phyloP scores from a whole-genome alignment of 2,329 filamentous ascomycete genomes.

The Aspergillus sp. region DNA sequence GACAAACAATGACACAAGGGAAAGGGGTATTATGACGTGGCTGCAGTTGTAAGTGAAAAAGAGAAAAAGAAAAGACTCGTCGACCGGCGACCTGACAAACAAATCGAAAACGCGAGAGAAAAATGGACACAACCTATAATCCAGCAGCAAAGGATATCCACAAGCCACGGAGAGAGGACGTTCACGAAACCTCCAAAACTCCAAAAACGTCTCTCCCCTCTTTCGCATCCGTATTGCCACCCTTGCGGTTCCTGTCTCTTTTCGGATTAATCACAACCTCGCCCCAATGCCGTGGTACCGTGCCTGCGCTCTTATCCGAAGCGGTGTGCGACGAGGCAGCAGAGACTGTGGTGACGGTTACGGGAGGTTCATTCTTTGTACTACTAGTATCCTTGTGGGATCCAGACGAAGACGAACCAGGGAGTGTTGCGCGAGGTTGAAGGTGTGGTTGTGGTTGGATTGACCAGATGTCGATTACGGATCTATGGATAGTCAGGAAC shows the following conservation, averaged over 20 bases:
- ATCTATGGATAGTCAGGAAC: conserved; percentile 19
- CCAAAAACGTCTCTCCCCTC: conserved; percentile 31
- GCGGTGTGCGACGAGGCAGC: conserved; percentile 1
- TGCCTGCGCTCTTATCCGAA: conserved; percentile 8
- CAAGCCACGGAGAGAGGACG: neutral
- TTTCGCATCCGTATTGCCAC: conserved; percentile 10
- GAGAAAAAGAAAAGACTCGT: conserved; percentile 10
- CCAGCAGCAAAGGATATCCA: neutral
- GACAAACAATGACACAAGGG: conserved; percentile 1
- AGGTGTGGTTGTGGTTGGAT: conserved; percentile 36
- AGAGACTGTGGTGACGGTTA: conserved; percentile 4
- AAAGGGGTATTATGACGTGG: conserved; percentile 8
- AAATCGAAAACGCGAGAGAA: conserved; percentile 6
- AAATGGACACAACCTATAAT: neutral
- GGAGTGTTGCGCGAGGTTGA: conserved; percentile 30
- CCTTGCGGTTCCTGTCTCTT: conserved; percentile 23
- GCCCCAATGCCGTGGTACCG: conserved; percentile 36
- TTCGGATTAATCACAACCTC: conserved; percentile 36
- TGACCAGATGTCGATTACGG: conserved; percentile 40
- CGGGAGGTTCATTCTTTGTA: neutral
- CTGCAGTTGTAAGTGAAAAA: conserved; percentile 1
- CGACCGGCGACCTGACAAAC: conserved; percentile 21
- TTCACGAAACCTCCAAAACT: conserved; percentile 29
- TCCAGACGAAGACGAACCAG: conserved; percentile 14
- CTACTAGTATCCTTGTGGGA: neutral